phyloP scores from a whole-genome alignment of 176 grass and related monocot species.

The Oryza nivara region DNA sequence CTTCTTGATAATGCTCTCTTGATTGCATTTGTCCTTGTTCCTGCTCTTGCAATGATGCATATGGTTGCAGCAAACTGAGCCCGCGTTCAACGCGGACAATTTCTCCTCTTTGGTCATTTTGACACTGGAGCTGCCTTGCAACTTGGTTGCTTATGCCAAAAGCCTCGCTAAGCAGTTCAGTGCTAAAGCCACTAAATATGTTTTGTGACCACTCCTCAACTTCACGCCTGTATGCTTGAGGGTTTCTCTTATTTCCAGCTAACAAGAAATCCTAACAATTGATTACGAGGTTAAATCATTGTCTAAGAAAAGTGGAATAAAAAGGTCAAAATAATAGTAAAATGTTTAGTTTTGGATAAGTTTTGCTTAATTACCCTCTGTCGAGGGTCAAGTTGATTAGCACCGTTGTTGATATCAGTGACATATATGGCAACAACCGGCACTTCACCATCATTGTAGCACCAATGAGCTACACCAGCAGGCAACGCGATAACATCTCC shows the following conservation, averaged over 20 bases:
- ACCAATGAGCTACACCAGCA: conserved; percentile 50
- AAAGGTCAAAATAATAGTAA: not conserved
- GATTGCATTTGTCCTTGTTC: conserved; percentile 34
- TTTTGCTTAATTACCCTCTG: conserved; percentile 30
- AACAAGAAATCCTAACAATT: conserved; percentile 47
- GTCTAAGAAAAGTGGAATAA: not conserved
- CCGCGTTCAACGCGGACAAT: conserved; percentile 9
- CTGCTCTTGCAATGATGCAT: conserved; percentile 28
- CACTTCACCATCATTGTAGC: conserved; percentile 54
- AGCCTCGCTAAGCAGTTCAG: not conserved
- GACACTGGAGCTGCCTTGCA: conserved; percentile 36
- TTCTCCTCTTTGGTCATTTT: conserved; percentile 36
- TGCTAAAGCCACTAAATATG: conserved; percentile 4
- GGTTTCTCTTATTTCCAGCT: conserved; percentile 39
- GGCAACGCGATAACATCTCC: conserved; percentile 52
- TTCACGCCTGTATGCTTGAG: conserved; percentile 9
- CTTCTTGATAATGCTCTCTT: conserved; percentile 12
- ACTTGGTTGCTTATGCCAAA: conserved; percentile 6
- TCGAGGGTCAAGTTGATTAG: conserved; percentile 45
- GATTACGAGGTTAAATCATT: not conserved
- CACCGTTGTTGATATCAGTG: conserved; percentile 38
- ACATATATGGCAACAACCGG: conserved; percentile 46
- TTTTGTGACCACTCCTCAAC: not conserved
- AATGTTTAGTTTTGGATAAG: not conserved
- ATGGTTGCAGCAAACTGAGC: conserved; percentile 5